These are phyloP conservation scores for Gossypium turneri DNA, from an alignment of 345 rosid species.

Conservation along the genomic window DNA sequence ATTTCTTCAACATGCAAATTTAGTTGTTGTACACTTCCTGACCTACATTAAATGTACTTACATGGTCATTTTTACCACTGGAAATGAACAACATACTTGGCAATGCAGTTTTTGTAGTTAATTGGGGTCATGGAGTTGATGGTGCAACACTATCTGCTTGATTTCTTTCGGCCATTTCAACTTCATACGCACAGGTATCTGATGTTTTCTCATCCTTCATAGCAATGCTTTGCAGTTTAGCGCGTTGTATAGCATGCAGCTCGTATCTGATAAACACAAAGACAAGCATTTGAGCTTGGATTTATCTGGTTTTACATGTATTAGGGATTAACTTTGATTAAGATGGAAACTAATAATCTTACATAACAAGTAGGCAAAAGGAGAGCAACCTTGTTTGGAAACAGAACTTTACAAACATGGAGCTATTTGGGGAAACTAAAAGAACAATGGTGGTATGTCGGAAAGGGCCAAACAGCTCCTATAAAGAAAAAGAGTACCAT, in stretches of 20 bases:
- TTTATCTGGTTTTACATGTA: neutral
- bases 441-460: neutral
- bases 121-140: slow-evolving; percentile 26
- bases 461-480: neutral
- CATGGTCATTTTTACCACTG: neutral
- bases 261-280: slow-evolving; percentile 39
- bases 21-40: slow-evolving; percentile 5
- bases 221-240: slow-evolving; percentile 38
- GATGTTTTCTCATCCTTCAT: slow-evolving; percentile 28
- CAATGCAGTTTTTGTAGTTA: neutral
- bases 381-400: neutral
- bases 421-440: neutral
- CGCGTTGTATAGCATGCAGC: slow-evolving; percentile 39
- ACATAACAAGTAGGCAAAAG: neutral
- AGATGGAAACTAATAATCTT: neutral
- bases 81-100: neutral
- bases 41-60: neutral
- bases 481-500: neutral
- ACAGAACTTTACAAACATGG: neutral
- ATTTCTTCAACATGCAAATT: neutral
- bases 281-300: neutral
- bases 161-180: slow-evolving; percentile 58
- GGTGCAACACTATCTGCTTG: slow-evolving; percentile 25
- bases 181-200: slow-evolving; percentile 33
- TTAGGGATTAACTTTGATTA: neutral